Conservation (phyloP, 495 filamentous ascomycete genomes). For the Aspergillus carlsbadensis region DNA sequence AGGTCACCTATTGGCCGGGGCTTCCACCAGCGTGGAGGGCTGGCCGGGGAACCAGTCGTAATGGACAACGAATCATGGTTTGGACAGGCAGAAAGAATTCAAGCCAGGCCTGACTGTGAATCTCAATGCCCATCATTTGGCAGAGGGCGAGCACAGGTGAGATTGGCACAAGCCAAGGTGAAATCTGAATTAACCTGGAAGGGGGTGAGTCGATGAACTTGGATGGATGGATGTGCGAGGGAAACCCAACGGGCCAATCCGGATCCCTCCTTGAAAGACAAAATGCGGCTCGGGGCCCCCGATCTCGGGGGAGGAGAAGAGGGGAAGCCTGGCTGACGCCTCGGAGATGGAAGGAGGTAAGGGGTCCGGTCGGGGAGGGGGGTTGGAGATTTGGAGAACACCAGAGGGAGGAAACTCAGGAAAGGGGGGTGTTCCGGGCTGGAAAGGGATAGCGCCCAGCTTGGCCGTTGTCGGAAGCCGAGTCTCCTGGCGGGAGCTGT, state of each 20-base stretch:
- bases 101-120: too few relatives aligned
- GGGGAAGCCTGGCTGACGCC: background rate
- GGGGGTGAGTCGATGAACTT: conserved; percentile 20
- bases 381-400: background rate
- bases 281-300: conserved; percentile 24
- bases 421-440: conserved; percentile 12
- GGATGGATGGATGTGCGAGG: conserved; percentile 29
- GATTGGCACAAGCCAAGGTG: too few relatives aligned
- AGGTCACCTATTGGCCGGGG: conserved; percentile 17
- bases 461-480: conserved; percentile 41
- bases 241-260: conserved; percentile 26
- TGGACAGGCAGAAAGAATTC: too few relatives aligned
- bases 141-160: too few relatives aligned
- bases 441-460: conserved; percentile 20
- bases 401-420: conserved; percentile 14
- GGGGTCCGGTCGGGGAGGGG: background rate
- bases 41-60: background rate
- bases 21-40: conserved; percentile 4
- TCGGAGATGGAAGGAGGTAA: conserved; percentile 8
- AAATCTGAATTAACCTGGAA: too few relatives aligned
- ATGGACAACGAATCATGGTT: too few relatives aligned
- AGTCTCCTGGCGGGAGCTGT: background rate
- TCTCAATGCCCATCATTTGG: too few relatives aligned
- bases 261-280: conserved; percentile 13
- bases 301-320: conserved; percentile 32